Evolutionary conservation across 139 green algal genomes (phyloP), one percentile per base, ranked within the genome.

Genomic region (Nannochloris sp.): DNA sequence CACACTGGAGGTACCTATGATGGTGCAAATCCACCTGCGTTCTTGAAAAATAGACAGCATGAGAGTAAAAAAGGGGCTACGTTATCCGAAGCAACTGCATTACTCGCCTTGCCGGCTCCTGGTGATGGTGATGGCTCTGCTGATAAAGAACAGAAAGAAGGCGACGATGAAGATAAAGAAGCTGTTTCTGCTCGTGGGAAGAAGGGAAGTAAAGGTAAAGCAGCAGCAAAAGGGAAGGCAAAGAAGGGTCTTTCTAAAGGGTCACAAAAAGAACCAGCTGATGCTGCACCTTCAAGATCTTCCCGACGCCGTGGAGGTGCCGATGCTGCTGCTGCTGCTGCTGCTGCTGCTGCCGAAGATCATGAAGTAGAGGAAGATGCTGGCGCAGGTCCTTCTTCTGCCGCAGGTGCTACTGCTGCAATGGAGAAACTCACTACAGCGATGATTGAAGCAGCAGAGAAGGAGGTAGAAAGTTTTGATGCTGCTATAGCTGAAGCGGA

Each of bases 11-110:
- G 84, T 23, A 61, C 75, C 31, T 58, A 54, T 67, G 55, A 54
- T 3, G 83, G 82, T 8, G 67, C 75, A 4, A 67, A 89, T 66
- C 87, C 87, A 14, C 84, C 82, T 27, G 81, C 86, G 6, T 90
- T 82, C 57, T 57, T 44, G 6, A 32, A 53, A 19, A 38, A 65
- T 32, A 30, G 45, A 38, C n/a, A 68, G 61, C 44, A 54, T 46
- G 51, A 48, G 32, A 51, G 39, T 13, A 12, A 38, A 25, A 55
- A 55, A 10, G 7, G 46, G 25, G 29, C 32, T 23, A 23, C 7
- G 23, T 12, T 57, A 25, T 24, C 24, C 19, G 56, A 27, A 56
- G 56, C 15, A 38, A 19, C 19, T 30, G 19, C 12, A 4, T 0
- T 12, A n/a, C 4, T 27, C 14, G 54, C 4, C 6, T 25, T 54